Percentiles rank a stretch among this genome's conserved stretches.
Conservation (phyloP, 176 grass and related monocot species). For the Saccharum spontaneum region DNA sequence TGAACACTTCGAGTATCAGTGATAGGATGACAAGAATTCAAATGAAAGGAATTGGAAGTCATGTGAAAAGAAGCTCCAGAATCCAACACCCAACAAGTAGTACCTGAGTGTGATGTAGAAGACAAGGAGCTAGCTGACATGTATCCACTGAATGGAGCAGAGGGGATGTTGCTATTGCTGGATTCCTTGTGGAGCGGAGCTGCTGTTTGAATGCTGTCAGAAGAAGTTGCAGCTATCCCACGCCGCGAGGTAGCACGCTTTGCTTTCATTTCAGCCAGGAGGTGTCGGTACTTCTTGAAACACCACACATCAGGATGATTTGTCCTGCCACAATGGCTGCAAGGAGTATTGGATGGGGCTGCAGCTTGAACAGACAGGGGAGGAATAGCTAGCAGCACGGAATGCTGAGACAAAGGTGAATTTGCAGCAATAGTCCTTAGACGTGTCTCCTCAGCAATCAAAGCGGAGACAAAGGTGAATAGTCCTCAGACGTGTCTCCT, state of each 20-base stretch:
- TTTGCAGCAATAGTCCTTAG: background rate
- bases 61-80: background rate
- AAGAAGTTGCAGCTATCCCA: background rate
- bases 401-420: background rate
- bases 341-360: background rate
- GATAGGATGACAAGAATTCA: background rate
- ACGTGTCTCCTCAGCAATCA: background rate
- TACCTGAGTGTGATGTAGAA: background rate
- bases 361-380: background rate
- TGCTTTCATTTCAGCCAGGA: background rate
- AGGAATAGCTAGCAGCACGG: background rate
- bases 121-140: background rate
- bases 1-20: background rate
- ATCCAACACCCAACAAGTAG: background rate
- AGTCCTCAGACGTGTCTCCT: background rate
- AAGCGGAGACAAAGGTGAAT: background rate
- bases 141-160: background rate
- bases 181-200: background rate
- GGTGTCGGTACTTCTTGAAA: background rate
- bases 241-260: no score
- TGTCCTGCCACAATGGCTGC: background rate
- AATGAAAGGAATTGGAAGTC: background rate
- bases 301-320: background rate
- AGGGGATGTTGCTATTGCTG: background rate
- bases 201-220: background rate